Base-by-base conservation (phyloP, 192 early-diverging fungal genomes). In the Linnemannia hyalina region DNA sequence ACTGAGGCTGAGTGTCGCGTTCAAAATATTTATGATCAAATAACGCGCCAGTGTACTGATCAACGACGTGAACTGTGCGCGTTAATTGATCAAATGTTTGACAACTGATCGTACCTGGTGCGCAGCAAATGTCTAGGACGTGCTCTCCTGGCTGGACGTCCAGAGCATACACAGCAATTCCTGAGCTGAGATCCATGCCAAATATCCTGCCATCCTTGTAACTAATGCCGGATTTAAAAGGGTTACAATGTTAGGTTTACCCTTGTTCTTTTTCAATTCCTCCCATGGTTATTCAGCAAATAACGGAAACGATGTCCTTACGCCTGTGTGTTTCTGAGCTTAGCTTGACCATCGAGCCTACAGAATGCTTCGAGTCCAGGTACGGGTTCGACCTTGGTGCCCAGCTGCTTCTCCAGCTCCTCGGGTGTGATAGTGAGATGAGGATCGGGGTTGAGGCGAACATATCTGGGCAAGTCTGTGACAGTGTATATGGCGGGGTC, bases 121-220 rank as follows among this genome's bases (percentile, higher is more conserved):
- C 96, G 76, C 94, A 96, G 78, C 96, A 98, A 38, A 97, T 90
- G 78, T 97, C 98, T 22, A 99, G 90, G 4, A 99, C 94, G 82
- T 99, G 95, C 73, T 99, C 95, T 54, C 94, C 90, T 1, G 92
- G 89, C 13, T 93, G 69, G 0, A 97, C 85, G 2, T 92, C 92
- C 22, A 99, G 89, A 6, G 97, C 95, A 42, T 92, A 81, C 1
- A 95, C 96, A 0, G 97, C 97, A 1, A 98, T 90, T 0, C 94
- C 98, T 4, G 96, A 97, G 75, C 96, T 93, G 23, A 97, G 88
- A 84, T 97, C 97, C 76, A 98, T 95, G 22, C 95, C 96, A 76
- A 93, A 90, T 26, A 96, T 89, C 55, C 87, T 76, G 32, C 86
- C 83, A 55, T 90, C 83, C 70, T 88, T 86, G 73, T 88, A 88